phyloP scores from a whole-genome alignment of 306 rosid genomes.

The Prunus dulcis region DNA sequence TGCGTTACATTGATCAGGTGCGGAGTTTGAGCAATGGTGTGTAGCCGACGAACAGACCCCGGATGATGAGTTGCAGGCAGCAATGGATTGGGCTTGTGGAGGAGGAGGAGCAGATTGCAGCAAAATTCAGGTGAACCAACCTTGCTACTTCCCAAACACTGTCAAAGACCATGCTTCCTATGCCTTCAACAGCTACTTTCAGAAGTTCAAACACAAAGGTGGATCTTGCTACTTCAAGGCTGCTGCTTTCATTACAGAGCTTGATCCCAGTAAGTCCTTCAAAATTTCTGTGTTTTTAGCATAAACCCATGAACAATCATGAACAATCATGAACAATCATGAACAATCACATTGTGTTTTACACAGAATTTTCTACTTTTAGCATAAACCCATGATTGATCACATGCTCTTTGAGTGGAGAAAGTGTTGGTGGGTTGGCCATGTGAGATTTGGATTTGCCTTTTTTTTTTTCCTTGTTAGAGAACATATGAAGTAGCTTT shows the following conservation, averaged over 20 bases:
- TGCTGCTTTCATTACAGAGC: slow-evolving; percentile 66
- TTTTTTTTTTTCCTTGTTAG: no score
- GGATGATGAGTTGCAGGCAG: slow-evolving; percentile 59
- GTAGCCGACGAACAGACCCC: slow-evolving; percentile 72
- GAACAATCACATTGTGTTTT: background rate
- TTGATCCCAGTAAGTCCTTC: slow-evolving; percentile 70
- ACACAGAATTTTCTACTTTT: no score
- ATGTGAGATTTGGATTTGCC: slow-evolving; percentile 21
- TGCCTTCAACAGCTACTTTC: slow-evolving; percentile 71
- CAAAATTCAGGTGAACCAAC: slow-evolving; percentile 51
- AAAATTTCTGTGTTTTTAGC: background rate
- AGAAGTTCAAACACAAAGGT: slow-evolving; percentile 59
- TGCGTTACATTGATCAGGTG: slow-evolving; percentile 22
- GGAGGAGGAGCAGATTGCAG: slow-evolving; percentile 67
- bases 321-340: background rate
- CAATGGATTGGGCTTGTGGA: slow-evolving; percentile 83
- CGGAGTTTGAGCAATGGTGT: slow-evolving; percentile 74
- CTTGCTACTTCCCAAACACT: slow-evolving; percentile 68
- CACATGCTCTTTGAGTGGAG: background rate
- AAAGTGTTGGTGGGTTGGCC: slow-evolving; percentile 9
- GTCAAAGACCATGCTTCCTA: slow-evolving; percentile 73
- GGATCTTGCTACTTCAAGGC: slow-evolving; percentile 72
- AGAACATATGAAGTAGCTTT: no score
- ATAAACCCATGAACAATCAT: background rate
- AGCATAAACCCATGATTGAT: background rate